Evolutionary conservation across 2,329 filamentous ascomycete genomes (phyloP).

Genomic region (Cladosporium sp.): DNA sequence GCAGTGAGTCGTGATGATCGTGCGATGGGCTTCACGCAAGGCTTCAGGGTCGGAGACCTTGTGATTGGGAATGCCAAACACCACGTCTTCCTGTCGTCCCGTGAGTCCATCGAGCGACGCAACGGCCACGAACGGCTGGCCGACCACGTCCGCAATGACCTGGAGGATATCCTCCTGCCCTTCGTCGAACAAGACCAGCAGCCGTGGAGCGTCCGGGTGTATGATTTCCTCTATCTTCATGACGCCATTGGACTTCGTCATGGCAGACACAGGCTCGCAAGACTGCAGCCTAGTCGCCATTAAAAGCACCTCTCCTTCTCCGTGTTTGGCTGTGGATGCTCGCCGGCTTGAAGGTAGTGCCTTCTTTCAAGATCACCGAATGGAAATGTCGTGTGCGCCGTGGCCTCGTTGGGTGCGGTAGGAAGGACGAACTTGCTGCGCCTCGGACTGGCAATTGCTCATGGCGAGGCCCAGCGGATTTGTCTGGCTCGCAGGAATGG

Average conservation of each 20-base stretch:
- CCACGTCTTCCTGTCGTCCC: slow-evolving; percentile 55
- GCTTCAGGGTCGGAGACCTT: slow-evolving; percentile 56
- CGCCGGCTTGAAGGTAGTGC: neutral
- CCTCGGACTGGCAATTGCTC: slow-evolving; percentile 23
- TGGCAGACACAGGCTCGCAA: slow-evolving; percentile 11
- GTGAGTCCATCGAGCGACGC: slow-evolving; percentile 52
- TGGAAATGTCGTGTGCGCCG: slow-evolving; percentile 31
- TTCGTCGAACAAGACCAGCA: slow-evolving; percentile 60
- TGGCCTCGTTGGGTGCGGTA: slow-evolving; percentile 28
- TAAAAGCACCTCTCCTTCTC: neutral
- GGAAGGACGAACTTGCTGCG: slow-evolving; percentile 26
- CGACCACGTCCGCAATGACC: slow-evolving; percentile 73
- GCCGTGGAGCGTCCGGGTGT: slow-evolving; percentile 34
- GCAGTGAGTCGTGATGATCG: slow-evolving; percentile 73
- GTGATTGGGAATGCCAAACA: slow-evolving; percentile 61
- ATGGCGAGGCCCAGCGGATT: slow-evolving; percentile 22
- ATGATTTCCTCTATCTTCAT: slow-evolving; percentile 32
- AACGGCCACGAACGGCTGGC: slow-evolving; percentile 64
- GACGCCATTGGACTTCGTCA: slow-evolving; percentile 12
- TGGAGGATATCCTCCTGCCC: slow-evolving; percentile 72
- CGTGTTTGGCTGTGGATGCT: neutral
- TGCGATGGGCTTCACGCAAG: slow-evolving; percentile 54
- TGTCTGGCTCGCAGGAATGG: slow-evolving; percentile 17
- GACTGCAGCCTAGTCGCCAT: slow-evolving; percentile 12
- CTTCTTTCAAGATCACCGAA: slow-evolving; percentile 24